These are phyloP conservation scores for Grosmannia penicillata DNA, from an alignment of 2,329 filamentous ascomycete species.

Conservation along the genomic window DNA sequence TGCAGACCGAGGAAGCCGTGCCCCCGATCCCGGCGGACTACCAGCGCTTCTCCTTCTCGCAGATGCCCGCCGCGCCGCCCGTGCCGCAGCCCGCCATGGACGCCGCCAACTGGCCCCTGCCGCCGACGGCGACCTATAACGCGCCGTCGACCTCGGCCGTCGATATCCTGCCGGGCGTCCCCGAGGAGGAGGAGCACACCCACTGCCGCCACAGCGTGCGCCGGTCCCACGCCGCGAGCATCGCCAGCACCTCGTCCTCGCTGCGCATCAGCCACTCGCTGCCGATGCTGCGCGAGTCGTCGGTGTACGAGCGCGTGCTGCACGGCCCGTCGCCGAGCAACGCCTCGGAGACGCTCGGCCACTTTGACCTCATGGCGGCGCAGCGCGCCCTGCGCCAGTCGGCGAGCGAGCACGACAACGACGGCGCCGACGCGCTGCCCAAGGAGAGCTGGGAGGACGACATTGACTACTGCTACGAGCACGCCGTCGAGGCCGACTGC, in stretches of 20 bases:
- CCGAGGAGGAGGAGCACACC: slow-evolving; percentile 45
- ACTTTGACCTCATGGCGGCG: slow-evolving; percentile 23
- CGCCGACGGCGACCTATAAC: slow-evolving; percentile 14
- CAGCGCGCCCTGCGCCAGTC: slow-evolving; percentile 18
- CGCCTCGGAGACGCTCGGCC: slow-evolving; percentile 37
- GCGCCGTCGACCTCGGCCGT: slow-evolving; percentile 14
- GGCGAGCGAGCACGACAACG: slow-evolving; percentile 13
- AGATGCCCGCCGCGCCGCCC: slow-evolving; percentile 19
- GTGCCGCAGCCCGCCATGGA: slow-evolving; percentile 16
- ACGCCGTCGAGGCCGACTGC: slow-evolving; percentile 51
- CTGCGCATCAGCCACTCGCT: slow-evolving; percentile 41
- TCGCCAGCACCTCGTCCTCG: slow-evolving; percentile 33
- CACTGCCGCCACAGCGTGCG: slow-evolving; percentile 15
- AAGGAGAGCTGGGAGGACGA: slow-evolving; percentile 50
- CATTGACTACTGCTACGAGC: slow-evolving; percentile 57
- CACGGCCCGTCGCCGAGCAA: slow-evolving; percentile 22
- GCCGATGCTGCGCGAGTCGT: slow-evolving; percentile 34
- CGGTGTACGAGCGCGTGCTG: slow-evolving; percentile 16
- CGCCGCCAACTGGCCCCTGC: slow-evolving; percentile 29
- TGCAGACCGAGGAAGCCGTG: slow-evolving; percentile 10
- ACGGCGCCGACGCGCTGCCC: slow-evolving; percentile 15
- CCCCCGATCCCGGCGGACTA: too few species aligned
- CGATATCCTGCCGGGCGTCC: slow-evolving; percentile 41
- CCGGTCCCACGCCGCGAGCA: slow-evolving; percentile 27
- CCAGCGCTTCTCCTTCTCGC: slow-evolving; percentile 19